Conservation (phyloP, 192 early-diverging fungal species). For the Diversispora eburnea region DNA sequence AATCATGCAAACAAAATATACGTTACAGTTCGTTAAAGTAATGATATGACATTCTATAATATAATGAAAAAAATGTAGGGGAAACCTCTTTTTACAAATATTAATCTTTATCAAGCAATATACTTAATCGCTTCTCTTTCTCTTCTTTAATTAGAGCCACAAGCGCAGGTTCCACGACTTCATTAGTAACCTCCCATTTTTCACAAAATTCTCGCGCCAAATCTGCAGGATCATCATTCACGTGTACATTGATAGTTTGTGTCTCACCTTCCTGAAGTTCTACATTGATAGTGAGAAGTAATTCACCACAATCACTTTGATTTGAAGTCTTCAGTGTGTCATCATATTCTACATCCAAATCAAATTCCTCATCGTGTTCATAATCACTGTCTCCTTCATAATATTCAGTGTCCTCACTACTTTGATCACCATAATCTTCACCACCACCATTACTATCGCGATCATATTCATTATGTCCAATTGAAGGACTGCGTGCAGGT, state of each 20-base stretch:
- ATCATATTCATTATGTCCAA: neutral
- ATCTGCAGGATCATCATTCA: slow-evolving; percentile 19
- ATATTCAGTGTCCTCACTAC: neutral
- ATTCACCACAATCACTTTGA: neutral
- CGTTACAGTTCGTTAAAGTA: too few species aligned
- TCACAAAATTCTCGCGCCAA: slow-evolving; percentile 23
- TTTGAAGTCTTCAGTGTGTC: neutral
- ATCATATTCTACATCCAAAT: neutral
- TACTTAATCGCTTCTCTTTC: slow-evolving; percentile 5
- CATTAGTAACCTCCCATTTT: slow-evolving; percentile 10
- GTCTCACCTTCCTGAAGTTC: slow-evolving; percentile 11
- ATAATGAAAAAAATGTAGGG: too few species aligned
- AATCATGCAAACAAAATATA: too few species aligned
- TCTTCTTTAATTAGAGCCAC: slow-evolving; percentile 16
- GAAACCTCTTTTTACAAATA: too few species aligned
- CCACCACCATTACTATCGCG: neutral
- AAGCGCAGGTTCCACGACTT: slow-evolving; percentile 13
- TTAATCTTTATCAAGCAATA: too few species aligned
- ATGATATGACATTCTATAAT: too few species aligned
- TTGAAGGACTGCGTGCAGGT: neutral
- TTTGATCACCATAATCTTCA: slow-evolving; percentile 1
- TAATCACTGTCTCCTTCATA: neutral
- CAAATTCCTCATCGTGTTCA: neutral
- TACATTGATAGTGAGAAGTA: slow-evolving; percentile 19
- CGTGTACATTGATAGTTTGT: slow-evolving; percentile 16